Conservation (phyloP, 1,139 yeast genomes). For the Nakaseomyces glabratus region DNA sequence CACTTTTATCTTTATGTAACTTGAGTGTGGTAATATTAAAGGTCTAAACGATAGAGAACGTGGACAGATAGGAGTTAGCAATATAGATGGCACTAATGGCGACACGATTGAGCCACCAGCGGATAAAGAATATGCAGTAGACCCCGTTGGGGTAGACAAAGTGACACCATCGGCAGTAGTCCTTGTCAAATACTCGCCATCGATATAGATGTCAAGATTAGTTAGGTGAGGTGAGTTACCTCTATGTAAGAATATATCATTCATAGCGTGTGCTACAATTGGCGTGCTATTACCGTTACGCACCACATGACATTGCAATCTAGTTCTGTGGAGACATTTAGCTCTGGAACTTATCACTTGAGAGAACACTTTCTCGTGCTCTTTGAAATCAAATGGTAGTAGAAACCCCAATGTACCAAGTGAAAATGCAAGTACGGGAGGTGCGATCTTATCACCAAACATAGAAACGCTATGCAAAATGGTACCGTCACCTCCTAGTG, state of each 20-base stretch:
- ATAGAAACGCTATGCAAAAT: constrained; percentile 60
- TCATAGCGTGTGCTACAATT: constrained; percentile 62
- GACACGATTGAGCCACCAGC: constrained; percentile 92
- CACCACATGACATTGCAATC: constrained; percentile 67
- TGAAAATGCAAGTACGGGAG: constrained; percentile 84
- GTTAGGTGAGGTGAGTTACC: constrained; percentile 85
- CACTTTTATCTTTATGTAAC: constrained; percentile 59
- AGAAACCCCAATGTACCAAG: constrained; percentile 88
- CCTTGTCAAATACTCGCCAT: constrained; percentile 73
- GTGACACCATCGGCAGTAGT: constrained; percentile 89
- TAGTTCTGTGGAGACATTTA: constrained; percentile 61
- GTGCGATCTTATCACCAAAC: constrained; percentile 63
- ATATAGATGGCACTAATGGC: constrained; percentile 74
- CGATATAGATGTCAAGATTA: constrained; percentile 70
- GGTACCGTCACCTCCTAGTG: constrained; percentile 95
- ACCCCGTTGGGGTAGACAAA: constrained; percentile 86
- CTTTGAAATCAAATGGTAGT: constrained; percentile 72
- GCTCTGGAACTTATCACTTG: constrained; percentile 60
- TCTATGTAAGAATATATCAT: constrained; percentile 79
- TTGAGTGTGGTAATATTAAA: constrained; percentile 62
- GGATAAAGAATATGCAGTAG: constrained; percentile 84
- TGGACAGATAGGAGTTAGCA: constrained; percentile 85
- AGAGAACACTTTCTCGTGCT: constrained; percentile 51
- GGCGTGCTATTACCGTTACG: constrained; percentile 28
- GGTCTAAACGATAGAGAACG: constrained; percentile 84